Percentiles rank a stretch among this genome's conserved stretches.
These are phyloP conservation scores for Pelargonium fulgidum DNA, from an alignment of 441 rosid genomes.

Conservation along the genomic window DNA sequence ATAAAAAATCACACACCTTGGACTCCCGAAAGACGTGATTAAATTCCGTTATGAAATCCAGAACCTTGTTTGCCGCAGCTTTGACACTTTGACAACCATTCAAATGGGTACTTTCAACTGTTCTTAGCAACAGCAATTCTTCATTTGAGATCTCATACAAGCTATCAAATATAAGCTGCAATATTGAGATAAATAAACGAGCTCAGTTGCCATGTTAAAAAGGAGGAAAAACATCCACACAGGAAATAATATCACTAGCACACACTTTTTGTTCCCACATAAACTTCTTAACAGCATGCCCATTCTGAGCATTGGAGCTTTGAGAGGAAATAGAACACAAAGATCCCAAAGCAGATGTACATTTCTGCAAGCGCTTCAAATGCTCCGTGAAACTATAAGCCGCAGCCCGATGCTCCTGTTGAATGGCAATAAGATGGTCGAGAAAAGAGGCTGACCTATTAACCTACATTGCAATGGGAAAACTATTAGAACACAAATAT, in stretches of 20 bases:
- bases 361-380: constrained; percentile 42
- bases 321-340: constrained; percentile 31
- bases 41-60: constrained; percentile 46
- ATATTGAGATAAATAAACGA: constrained; percentile 17
- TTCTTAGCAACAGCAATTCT: constrained; percentile 55
- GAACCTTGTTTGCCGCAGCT: constrained; percentile 38
- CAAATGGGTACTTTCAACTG: constrained; percentile 50
- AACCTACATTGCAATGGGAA: constrained; percentile 43
- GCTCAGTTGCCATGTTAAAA: constrained; percentile 15
- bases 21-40: constrained; percentile 49
- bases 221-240: background rate
- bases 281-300: constrained; percentile 42
- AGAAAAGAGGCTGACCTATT: constrained; percentile 67
- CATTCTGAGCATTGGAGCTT: constrained; percentile 46
- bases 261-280: constrained; percentile 84
- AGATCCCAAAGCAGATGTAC: constrained; percentile 35
- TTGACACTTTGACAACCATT: constrained; percentile 51
- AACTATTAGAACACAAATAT: constrained; percentile 10
- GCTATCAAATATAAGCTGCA: constrained; percentile 78
- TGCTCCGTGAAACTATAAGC: constrained; percentile 54
- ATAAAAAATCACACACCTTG: constrained; percentile 49
- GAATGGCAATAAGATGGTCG: constrained; percentile 71
- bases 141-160: constrained; percentile 49
- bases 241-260: constrained; percentile 9
- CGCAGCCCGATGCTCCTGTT: constrained; percentile 64